Base-by-base conservation (phyloP, 768 basidiomycete species). In the Lactarius deliciosus region DNA sequence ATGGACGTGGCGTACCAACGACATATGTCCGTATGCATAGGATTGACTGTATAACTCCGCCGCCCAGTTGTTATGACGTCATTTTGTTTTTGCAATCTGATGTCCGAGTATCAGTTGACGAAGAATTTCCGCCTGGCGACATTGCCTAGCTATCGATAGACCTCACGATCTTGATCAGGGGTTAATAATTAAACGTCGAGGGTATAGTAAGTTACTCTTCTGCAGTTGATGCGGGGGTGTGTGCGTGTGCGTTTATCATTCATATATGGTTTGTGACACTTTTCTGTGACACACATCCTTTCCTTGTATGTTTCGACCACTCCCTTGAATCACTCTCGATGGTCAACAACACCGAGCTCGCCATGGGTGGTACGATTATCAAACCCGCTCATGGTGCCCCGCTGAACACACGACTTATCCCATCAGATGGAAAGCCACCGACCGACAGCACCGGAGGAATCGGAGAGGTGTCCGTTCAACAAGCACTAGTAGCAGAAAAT, bases 351-450 rank as follows among this genome's bases (percentile, higher is more conserved):
- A 40, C 58, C 47, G 58, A 59, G 47, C 38, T 28, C 45, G 57
- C 53, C 38, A 60, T 59, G 28, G 57, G 38, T 30, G 64, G 64
- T 64, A 41, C 16, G 57, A 4, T 32, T 4, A n/a, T 38, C 13
- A 13, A 13, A 53, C 5, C 25, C 1, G 45, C 18, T 13, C 43
- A 7, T 38, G 4, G 10, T 20, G n/a, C 25, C 22, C 3, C 40
- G n/a, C 28, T 41, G 11, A 53, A 41, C 11, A 13, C 36, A 11
- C 34, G 8, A 20, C 18, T 58, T 9, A 20, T 18, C 8, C 22
- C 16, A 8, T 30, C 45, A 64, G 64, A 54, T 34, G 57, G 59
- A 32, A 61, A 65, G 59, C 43, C 53, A n/a, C 60, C 64, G 28
- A 43, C 18, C 15, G 59, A 56, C 41, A 56, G n/a, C 18, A 60